These are phyloP conservation scores for Coemansia reversa DNA, from an alignment of 192 early-diverging fungal species.

Conservation along the genomic window DNA sequence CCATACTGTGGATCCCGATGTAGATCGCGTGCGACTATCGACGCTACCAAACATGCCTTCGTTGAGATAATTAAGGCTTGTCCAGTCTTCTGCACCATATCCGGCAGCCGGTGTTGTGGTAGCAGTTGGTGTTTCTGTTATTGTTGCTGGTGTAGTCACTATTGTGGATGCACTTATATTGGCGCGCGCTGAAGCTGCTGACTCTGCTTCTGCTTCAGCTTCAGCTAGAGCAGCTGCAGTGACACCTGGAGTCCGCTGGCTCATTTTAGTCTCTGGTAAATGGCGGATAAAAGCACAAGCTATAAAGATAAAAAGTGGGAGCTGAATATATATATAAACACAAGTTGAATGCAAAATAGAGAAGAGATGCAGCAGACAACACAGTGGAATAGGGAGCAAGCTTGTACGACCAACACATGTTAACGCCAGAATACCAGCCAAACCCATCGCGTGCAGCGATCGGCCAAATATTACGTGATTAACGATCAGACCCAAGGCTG, in stretches of 20 bases:
- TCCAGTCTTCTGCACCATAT: slow-evolving; percentile 29
- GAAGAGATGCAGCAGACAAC: too few species aligned
- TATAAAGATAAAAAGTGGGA: too few species aligned
- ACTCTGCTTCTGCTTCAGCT: slow-evolving; percentile 14
- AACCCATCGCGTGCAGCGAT: background rate
- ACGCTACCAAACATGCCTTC: slow-evolving; percentile 50
- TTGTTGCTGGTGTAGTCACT: slow-evolving; percentile 6
- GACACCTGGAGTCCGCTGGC: slow-evolving; percentile 9
- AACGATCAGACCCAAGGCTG: background rate
- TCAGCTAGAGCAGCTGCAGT: slow-evolving; percentile 4
- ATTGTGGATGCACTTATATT: slow-evolving; percentile 1
- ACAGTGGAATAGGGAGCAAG: too few species aligned
- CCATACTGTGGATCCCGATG: slow-evolving; percentile 39
- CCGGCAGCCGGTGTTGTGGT: slow-evolving; percentile 15
- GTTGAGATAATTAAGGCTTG: slow-evolving; percentile 20
- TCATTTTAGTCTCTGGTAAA: slow-evolving; percentile 8
- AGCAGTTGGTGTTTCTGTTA: slow-evolving; percentile 4
- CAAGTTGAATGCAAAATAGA: slow-evolving; percentile 4
- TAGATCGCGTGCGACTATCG: slow-evolving; percentile 40
- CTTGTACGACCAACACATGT: too few species aligned
- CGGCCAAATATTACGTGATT: slow-evolving; percentile 2
- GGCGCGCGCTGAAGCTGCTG: slow-evolving; percentile 6
- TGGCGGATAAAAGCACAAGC: background rate
- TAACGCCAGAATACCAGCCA: too few species aligned
- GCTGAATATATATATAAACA: background rate